Evolutionary conservation across 2,329 filamentous ascomycete genomes (phyloP), one percentile per base, ranked within the genome.

Genomic region (Sporothrix curviconia): DNA sequence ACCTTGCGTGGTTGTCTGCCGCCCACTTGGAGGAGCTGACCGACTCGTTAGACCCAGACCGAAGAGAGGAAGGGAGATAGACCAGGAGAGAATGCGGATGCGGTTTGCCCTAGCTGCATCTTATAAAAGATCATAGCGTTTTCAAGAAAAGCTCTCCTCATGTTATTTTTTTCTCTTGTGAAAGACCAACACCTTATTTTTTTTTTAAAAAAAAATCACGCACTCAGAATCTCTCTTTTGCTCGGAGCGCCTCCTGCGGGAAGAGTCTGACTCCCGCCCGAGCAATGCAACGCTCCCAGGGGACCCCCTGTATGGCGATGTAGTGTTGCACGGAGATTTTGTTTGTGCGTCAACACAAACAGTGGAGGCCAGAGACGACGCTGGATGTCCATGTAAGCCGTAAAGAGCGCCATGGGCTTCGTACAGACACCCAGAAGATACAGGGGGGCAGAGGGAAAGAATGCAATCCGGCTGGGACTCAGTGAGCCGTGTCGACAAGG

Each of bases 281-380:
- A 42, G 54, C 43, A 43, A 56, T 56, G 54, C 44, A 50, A 56
- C 36, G 39, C 19, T 14, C 1, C 32, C 54, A 56, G 36, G 54
- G 44, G 44, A 15, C 30, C 22, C 42, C 32, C 30, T 24, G 54
- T 15, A 49, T 42, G 54, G 25, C 28, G 24, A 40, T 24, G 54
- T 28, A 8, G 43, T 49, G 54, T 49, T 14, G 54, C 34, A 56
- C 34, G 17, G 54, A 55, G 43, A 34, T 39, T 49, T 49, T 34
- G 54, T 40, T 49, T 32, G 42, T 55, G 54, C 54, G 34, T 19
- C 22, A 30, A 17, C 12, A 28, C 17, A 4, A 2, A 3, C 14
- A 47, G 22, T 46, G 32, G 11, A 22, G 8, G 34, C 15, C 22
- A 39, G 42, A 46, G n/a, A 24, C 32, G 42, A 47, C 42, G 19